Percentiles rank a stretch among this genome's conserved stretches.
phyloP scores from a whole-genome alignment of 768 basidiomycete genomes.

The Gloeostereum incarnatum region DNA sequence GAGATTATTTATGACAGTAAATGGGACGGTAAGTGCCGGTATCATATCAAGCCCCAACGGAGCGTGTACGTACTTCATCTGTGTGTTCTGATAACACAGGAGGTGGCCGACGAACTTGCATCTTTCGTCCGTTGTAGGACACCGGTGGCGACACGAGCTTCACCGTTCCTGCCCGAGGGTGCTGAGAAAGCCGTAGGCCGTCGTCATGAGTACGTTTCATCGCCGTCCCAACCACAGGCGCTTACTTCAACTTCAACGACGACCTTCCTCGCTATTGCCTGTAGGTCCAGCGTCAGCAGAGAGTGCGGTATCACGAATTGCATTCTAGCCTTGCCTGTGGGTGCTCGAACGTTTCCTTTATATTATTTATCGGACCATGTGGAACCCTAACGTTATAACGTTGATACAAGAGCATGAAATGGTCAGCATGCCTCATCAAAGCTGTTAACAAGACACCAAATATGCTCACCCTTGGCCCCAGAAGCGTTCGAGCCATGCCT shows the following conservation, averaged over 20 bases:
- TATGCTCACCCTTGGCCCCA: conserved; percentile 65
- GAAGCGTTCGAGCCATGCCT: conserved; percentile 69
- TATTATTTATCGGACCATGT: conserved; percentile 89
- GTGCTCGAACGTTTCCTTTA: conserved; percentile 82
- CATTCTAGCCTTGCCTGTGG: conserved; percentile 39
- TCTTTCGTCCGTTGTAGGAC: conserved; percentile 70
- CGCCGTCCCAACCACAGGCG: conserved; percentile 9
- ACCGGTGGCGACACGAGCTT: conserved; percentile 79
- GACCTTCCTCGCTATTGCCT: conserved; percentile 69
- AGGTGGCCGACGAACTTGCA: conserved; percentile 67
- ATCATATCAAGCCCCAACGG: neutral
- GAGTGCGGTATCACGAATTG: neutral
- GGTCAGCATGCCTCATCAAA: conserved; percentile 4
- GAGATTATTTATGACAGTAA: too few species aligned
- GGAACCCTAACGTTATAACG: too few species aligned
- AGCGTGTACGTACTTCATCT: conserved; percentile 39
- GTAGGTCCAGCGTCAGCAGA: conserved; percentile 14
- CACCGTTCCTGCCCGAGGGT: conserved; percentile 67
- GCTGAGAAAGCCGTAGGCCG: conserved; percentile 36
- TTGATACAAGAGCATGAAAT: too few species aligned
- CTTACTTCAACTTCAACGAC: conserved; percentile 73
- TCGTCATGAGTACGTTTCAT: conserved; percentile 14
- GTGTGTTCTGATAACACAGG: conserved; percentile 88
- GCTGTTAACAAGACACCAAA: conserved; percentile 2
- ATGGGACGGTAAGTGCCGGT: neutral